Percentiles rank a stretch among this genome's conserved stretches.
These are phyloP conservation scores for Fusarium metavorans DNA, from an alignment of 2,329 filamentous ascomycete species.

Conservation along the genomic window DNA sequence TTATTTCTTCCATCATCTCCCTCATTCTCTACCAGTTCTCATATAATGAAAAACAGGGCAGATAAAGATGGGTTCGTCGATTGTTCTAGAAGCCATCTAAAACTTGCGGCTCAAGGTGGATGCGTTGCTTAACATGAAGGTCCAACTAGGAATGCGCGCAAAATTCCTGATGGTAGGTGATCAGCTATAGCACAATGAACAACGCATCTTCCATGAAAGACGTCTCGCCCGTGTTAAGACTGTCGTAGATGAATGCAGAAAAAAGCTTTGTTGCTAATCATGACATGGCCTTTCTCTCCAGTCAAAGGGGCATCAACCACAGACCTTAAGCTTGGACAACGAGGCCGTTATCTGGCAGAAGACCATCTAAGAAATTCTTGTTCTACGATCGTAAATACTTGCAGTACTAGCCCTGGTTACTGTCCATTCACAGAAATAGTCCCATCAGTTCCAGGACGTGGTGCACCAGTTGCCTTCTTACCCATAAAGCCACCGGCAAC, in stretches of 20 bases:
- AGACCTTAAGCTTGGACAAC: neutral
- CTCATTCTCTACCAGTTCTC: neutral
- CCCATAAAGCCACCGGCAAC: neutral
- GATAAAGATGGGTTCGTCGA: neutral
- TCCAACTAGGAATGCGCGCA: too few relatives aligned
- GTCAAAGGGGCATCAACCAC: neutral
- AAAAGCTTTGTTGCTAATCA: neutral
- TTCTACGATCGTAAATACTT: neutral
- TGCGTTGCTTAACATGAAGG: neutral
- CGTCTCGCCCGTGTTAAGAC: too few relatives aligned
- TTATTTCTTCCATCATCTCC: too few relatives aligned
- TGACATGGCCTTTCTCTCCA: neutral
- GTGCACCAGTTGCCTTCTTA: neutral
- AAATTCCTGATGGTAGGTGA: neutral
- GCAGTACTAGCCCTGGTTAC: neutral
- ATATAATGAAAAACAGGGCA: neutral
- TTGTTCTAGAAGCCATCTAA: neutral
- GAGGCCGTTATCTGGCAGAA: neutral
- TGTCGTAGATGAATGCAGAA: neutral
- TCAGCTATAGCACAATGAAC: neutral
- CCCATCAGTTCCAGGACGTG: neutral
- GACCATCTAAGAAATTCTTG: neutral
- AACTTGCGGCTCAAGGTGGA: neutral
- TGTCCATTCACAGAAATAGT: neutral
- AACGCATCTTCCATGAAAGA: neutral